Evolutionary conservation across 805 yeast species (phyloP).

Genomic region (Sungouiozyma ichnusensis): DNA sequence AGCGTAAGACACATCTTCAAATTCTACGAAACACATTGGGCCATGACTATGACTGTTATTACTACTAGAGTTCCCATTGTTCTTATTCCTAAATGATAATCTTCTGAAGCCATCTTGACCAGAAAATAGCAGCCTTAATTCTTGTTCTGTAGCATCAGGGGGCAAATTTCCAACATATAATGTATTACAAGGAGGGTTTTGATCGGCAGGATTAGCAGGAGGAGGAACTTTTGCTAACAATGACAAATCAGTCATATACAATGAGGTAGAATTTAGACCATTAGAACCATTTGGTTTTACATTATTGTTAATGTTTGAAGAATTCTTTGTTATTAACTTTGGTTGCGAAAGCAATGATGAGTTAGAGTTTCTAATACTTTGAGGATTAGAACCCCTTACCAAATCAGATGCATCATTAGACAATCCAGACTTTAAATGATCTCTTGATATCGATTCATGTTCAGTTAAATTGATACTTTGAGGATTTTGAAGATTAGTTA

Average conservation of each 20-base stretch:
- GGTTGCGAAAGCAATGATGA: background rate
- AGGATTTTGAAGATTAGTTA: background rate
- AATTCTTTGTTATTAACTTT: background rate
- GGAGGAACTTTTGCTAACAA: conserved; percentile 69
- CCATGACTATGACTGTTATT: conserved; percentile 44
- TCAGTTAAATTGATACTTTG: background rate
- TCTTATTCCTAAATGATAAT: conserved; percentile 74
- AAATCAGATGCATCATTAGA: background rate
- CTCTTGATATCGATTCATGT: background rate
- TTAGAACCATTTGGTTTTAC: conserved; percentile 1
- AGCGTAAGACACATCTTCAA: conserved; percentile 86
- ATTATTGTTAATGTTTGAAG: conserved; percentile 8
- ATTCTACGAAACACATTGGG: conserved; percentile 97
- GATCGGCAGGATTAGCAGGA: conserved; percentile 95
- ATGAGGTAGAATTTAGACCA: conserved; percentile 6
- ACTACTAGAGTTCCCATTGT: conserved; percentile 11
- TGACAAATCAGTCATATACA: conserved; percentile 46
- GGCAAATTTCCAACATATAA: conserved; percentile 91
- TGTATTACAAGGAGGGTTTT: conserved; percentile 95
- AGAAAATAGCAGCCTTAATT: conserved; percentile 70
- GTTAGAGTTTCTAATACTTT: background rate
- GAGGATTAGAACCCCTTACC: background rate
- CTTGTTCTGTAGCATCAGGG: conserved; percentile 89
- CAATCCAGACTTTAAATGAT: background rate
- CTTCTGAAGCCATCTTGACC: conserved; percentile 86